phyloP scores from a whole-genome alignment of 139 green algal genomes.

The Auxenochlorella pyrenoidosa region DNA sequence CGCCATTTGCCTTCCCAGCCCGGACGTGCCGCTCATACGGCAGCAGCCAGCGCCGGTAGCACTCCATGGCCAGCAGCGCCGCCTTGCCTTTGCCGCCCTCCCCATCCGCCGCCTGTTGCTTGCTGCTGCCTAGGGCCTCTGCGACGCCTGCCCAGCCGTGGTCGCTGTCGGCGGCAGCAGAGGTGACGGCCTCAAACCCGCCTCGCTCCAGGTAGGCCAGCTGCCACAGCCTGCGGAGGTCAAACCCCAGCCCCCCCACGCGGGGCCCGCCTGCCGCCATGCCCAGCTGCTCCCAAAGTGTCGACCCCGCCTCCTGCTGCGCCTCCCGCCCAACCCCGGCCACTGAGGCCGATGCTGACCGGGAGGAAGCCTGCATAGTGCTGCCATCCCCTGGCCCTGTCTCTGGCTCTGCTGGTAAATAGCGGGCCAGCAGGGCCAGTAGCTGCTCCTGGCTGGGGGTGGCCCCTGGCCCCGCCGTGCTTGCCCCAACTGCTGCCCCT shows the following conservation, averaged over 20 bases:
- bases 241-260: neutral
- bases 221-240: constrained; percentile 5
- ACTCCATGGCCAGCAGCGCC: neutral
- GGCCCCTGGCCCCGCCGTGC: neutral
- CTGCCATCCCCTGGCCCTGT: neutral
- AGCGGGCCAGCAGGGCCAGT: neutral
- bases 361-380: neutral
- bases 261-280: neutral
- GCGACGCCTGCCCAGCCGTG: neutral
- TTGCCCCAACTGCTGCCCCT: neutral
- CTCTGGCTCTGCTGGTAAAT: neutral
- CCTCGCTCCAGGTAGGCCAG: neutral
- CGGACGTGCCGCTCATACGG: constrained; percentile 1
- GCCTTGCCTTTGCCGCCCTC: neutral
- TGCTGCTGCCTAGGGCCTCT: neutral
- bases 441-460: neutral
- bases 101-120: neutral
- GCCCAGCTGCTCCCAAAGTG: neutral
- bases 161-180: neutral
- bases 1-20: neutral
- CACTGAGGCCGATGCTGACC: no score
- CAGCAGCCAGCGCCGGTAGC: neutral
- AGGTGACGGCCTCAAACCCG: neutral
- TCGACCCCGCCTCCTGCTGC: neutral
- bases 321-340: neutral